phyloP scores from a whole-genome alignment of 306 rosid species.

The Carpinus viminea region DNA sequence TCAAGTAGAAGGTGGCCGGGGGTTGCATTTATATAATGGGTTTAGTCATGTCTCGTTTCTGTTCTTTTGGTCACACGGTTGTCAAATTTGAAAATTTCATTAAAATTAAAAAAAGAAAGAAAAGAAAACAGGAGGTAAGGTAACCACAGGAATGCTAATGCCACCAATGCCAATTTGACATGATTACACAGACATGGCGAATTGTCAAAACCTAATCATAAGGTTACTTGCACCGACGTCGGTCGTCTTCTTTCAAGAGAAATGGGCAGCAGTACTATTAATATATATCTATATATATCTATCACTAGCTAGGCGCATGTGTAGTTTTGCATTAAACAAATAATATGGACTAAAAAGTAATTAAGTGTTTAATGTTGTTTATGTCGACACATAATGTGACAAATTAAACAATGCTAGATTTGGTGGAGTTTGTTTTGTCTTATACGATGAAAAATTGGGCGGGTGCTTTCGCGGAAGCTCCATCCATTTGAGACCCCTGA shows the following conservation, averaged over 20 bases:
- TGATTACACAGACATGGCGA: too few relatives aligned
- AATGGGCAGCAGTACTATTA: too few relatives aligned
- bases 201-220: too few relatives aligned
- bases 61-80: neutral
- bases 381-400: neutral
- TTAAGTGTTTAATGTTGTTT: neutral
- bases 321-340: too few relatives aligned
- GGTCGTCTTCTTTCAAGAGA: neutral
- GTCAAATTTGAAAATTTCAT: slow-evolving; percentile 7
- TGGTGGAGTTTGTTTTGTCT: slow-evolving; percentile 24
- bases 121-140: too few relatives aligned
- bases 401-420: neutral
- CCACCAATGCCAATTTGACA: too few relatives aligned
- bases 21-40: neutral
- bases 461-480: slow-evolving; percentile 53
- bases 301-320: too few relatives aligned
- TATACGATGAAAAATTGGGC: neutral
- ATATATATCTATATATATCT: too few relatives aligned
- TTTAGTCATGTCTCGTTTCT: neutral
- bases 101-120: too few relatives aligned
- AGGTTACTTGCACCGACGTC: too few relatives aligned
- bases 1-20: neutral
- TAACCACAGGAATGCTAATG: too few relatives aligned
- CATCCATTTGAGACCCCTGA: slow-evolving; percentile 32
- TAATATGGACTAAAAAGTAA: neutral